Base-by-base conservation (phyloP, 2,329 filamentous ascomycete genomes). In the Nigrospora oryzae region DNA sequence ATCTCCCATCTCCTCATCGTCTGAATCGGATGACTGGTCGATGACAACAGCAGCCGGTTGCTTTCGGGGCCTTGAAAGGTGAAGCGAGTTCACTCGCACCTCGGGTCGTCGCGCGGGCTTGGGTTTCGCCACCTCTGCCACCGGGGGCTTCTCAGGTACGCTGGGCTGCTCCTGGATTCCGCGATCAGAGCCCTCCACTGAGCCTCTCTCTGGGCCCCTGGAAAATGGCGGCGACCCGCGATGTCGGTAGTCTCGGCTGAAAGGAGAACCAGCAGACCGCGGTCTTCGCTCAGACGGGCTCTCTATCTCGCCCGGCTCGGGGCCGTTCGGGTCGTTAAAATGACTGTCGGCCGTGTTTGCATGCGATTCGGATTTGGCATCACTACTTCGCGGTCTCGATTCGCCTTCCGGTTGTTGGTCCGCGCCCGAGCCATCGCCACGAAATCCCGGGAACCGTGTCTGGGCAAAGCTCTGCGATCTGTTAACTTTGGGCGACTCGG, bases 1-100 rank as follows among this genome's bases (percentile, higher is more conserved):
- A 42, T 77, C 74, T 15, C 70, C 75, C 63, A 80, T 74, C 40
- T 79, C 77, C 46, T 81, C 77, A 37, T 80, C 74, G 42, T 71
- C 51, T 12, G 69, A 72, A 44, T 79, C 75, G 0, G 74, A 77
- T 38, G 74, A 72, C 43, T 67, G 63, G 39, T 70, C 68, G 5
- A 62, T 50, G 11, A 63, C 53, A 11, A 54, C 52, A 28, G 57
- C 49, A 11, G 49, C 53, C 6, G 56, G 51, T 42, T 59, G 56
- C 46, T 66, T 69, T 8, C 62, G 57, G 3, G 70, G 68, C 17
- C 74, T 41, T 16, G 63, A 58, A 41, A 73, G 67, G 40, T 59
- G 63, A 7, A 66, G 62, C 15, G 62, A 47, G 11, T 49, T 42
- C 4, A 59, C 56, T 23, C 43, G 51, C 1, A 53, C 45, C 5